phyloP scores from a whole-genome alignment of 2,329 filamentous ascomycete species.

The Trichophyton verrucosum region DNA sequence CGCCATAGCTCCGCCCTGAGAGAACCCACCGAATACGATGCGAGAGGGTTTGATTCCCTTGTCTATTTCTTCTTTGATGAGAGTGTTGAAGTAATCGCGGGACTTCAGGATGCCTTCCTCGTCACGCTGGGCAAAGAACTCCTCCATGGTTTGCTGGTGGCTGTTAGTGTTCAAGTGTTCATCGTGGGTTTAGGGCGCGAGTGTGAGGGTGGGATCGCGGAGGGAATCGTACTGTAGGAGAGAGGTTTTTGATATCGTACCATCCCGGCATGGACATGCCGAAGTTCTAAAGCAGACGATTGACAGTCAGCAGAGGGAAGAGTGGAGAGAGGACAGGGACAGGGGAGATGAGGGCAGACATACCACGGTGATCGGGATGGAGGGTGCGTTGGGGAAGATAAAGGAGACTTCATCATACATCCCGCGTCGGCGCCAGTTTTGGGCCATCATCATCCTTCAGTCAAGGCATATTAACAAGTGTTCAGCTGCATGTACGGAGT shows the following conservation, averaged over 20 bases:
- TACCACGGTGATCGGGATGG: conserved; percentile 74
- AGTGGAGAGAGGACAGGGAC: not conserved
- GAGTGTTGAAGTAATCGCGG: conserved; percentile 60
- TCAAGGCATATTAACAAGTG: not conserved
- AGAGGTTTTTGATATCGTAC: conserved; percentile 38
- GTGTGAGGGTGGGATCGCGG: not conserved
- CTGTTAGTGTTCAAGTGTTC: not conserved
- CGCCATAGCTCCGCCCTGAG: conserved; percentile 75
- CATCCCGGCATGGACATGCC: conserved; percentile 68
- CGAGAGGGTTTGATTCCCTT: conserved; percentile 69
- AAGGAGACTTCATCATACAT: conserved; percentile 86
- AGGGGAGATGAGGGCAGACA: conserved; percentile 16
- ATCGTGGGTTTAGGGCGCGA: not conserved
- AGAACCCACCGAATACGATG: conserved; percentile 59
- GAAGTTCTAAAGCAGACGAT: conserved; percentile 44
- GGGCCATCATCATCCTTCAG: conserved; percentile 58
- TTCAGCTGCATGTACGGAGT: not conserved
- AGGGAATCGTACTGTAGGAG: conserved; percentile 27
- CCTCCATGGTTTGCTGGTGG: conserved; percentile 29
- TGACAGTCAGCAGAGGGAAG: not conserved
- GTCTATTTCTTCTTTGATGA: conserved; percentile 70
- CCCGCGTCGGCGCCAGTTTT: conserved; percentile 71
- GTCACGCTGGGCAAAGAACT: conserved; percentile 32
- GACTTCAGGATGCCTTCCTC: conserved; percentile 62
- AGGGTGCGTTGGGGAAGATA: conserved; percentile 81